phyloP scores from a whole-genome alignment of 2,329 filamentous ascomycete genomes.

The Laburnicola sp. region DNA sequence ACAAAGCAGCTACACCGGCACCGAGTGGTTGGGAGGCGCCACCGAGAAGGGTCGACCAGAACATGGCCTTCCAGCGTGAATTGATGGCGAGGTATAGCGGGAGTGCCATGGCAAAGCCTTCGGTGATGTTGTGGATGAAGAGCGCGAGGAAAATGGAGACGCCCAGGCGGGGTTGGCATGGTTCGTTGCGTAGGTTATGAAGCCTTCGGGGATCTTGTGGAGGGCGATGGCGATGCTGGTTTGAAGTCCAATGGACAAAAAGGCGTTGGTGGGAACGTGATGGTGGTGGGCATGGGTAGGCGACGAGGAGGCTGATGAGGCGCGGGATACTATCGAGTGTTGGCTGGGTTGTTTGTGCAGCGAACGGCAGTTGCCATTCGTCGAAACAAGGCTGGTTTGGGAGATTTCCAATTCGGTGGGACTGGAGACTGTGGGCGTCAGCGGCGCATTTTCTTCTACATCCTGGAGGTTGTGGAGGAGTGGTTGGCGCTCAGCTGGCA shows the following conservation, averaged over 20 bases:
- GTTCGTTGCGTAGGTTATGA: slow-evolving; percentile 94
- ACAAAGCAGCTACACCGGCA: slow-evolving; percentile 78
- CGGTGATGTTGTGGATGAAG: slow-evolving; percentile 97
- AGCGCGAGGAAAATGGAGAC: slow-evolving; percentile 92
- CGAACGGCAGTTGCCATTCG: slow-evolving; percentile 13
- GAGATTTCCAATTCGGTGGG: slow-evolving; percentile 31
- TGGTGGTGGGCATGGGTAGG: slow-evolving; percentile 72
- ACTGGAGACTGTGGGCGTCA: slow-evolving; percentile 28
- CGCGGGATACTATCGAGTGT: slow-evolving; percentile 24
- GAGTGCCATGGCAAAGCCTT: slow-evolving; percentile 91
- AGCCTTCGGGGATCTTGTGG: slow-evolving; percentile 88
- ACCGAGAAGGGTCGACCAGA: slow-evolving; percentile 80
- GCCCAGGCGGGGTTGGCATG: slow-evolving; percentile 85
- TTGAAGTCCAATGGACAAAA: slow-evolving; percentile 92
- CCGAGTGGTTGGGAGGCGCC: slow-evolving; percentile 86
- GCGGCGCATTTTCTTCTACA: slow-evolving; percentile 29
- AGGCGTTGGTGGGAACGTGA: slow-evolving; percentile 92
- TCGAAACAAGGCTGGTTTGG: slow-evolving; percentile 18
- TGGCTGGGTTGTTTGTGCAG: slow-evolving; percentile 20
- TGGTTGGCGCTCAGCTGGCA: slow-evolving; percentile 33
- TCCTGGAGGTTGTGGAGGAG: slow-evolving; percentile 38
- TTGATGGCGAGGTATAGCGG: slow-evolving; percentile 89
- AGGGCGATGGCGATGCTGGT: slow-evolving; percentile 93
- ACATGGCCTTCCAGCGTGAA: slow-evolving; percentile 77
- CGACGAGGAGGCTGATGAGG: background rate